Base-by-base conservation (phyloP, 768 basidiomycete species). In the Candolleomyces efflorescens region DNA sequence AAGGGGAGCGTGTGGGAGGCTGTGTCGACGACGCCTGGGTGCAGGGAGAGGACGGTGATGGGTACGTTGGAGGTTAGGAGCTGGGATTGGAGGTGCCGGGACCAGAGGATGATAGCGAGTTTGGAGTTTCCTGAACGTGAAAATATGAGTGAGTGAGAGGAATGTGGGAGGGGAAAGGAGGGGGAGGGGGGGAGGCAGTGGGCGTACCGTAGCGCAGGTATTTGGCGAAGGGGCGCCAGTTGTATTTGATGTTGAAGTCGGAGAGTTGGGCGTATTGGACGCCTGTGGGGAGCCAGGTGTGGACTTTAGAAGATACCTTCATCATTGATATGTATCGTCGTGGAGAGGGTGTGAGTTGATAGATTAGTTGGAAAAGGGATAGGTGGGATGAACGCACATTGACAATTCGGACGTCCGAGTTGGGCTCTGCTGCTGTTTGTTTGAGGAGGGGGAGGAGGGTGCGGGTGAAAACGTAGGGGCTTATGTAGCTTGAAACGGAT, bases 391-490 rank as follows among this genome's bases (percentile, higher is more conserved):
- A n/a, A 69, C 80, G 43, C 58, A 86, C 85, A 55, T 81, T 78
- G 10, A 87, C 74, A 13, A 89, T 74, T 17, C 86, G 80, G 48
- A 86, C 85, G 58, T 88, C 87, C 0, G 82, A 75, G 22, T 70
- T 69, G 0, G 75, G 68, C 47, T 76, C 67, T 17, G 72, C 60
- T 0, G 83, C 79, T 0, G 87, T 87, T 53, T 71, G 67, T 41
- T 69, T 70, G 48, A 87, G 63, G 2, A 85, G 64, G 2, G 85
- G 82, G 38, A 85, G 72, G 6, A 87, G 73, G 3, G 77, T 73
- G 20, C 74, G 68, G 9, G 83, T 86, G 59, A 87, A 77, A 13
- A 80, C 75, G 55, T 83, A 83, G 0, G 78, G 81, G 39, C 79
- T 76, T 22, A 87, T 70, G 54, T 80, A 74, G 51, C 86, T 87